phyloP scores from a whole-genome alignment of 805 yeast species.

The Cyberlindnera sargentensis region DNA sequence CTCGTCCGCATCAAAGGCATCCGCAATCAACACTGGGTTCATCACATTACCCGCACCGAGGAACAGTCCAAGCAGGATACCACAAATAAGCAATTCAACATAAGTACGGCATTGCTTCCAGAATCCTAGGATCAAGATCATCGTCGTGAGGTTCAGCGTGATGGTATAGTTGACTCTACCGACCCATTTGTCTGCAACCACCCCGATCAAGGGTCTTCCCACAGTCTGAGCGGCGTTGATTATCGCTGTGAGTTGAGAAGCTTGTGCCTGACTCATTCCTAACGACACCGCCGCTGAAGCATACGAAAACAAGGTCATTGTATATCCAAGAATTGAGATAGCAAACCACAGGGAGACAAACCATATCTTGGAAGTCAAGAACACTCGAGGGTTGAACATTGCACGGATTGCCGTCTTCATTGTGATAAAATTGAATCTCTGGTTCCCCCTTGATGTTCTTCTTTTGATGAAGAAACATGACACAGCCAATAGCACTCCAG shows the following conservation, averaged over 20 bases:
- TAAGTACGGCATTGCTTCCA: constrained; percentile 40
- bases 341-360: constrained; percentile 32
- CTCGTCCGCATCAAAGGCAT: constrained; percentile 29
- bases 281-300: constrained; percentile 39
- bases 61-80: constrained; percentile 35
- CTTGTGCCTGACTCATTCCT: constrained; percentile 39
- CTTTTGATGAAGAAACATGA: constrained; percentile 33
- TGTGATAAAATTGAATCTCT: constrained; percentile 4
- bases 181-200: constrained; percentile 32
- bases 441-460: constrained; percentile 20
- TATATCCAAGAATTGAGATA: constrained; percentile 33
- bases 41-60: constrained; percentile 41
- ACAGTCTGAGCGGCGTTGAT: constrained; percentile 40
- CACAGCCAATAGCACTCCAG: constrained; percentile 29
- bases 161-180: constrained; percentile 42
- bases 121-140: constrained; percentile 34
- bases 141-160: constrained; percentile 26
- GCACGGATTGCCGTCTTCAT: constrained; percentile 17
- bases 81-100: constrained; percentile 32
- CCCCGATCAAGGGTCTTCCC: constrained; percentile 45
- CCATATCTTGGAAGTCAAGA: constrained; percentile 25
- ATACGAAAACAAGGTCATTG: constrained; percentile 37
- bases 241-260: constrained; percentile 38
- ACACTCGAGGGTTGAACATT: constrained; percentile 29
- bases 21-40: constrained; percentile 36